Base-by-base conservation (phyloP, 2,329 filamentous ascomycete species). In the Fonsecaea monophora region DNA sequence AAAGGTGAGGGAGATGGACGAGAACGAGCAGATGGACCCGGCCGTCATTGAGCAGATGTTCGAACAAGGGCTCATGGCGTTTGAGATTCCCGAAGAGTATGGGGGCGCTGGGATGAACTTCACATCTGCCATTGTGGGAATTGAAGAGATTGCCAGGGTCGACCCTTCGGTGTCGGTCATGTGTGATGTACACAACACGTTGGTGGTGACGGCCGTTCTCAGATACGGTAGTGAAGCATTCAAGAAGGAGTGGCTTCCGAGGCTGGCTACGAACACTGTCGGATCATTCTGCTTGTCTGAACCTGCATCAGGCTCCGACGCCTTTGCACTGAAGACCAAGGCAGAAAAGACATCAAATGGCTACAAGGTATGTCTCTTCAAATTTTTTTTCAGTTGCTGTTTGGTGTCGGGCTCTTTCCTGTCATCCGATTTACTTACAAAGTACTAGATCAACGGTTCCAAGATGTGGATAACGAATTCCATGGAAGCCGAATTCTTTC, bases 401-500 rank as follows among this genome's bases (percentile, higher is more conserved):
- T 10, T 25, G 30, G 4, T 32, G 10, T n/a, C 10, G 12, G n/a
- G n/a, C n/a, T 9, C 10, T n/a, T 35, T 3, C 59, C 8, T 12
- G 25, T 21, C n/a, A 21, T 8, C 9, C 6, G 7, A 7, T 32
- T 35, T 53, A 42, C 64, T 69, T 5, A 69, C 58, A 53, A 34
- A 7, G 54, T 32, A 42, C 37, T 89, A 86, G 80, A 91, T 99
- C 79, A 91, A 88, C 68, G 95, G 95, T 58, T 89, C 88, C 79
- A 99, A 99, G 87, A 99, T 99, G 95, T 99, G 95, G 95, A 99
- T 99, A 81, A 99, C 95, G 70, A 99, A 99, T 85, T 90, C 91
- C 59, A 89, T 94, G 83, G 95, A 99, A 82, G 91, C 95, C 21
- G 89, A 89, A 67, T 90, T 98, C 83, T 99, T 97, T 83, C 94